Base-by-base conservation (phyloP, 805 yeast species). In the Cyberlindnera mycetangii region DNA sequence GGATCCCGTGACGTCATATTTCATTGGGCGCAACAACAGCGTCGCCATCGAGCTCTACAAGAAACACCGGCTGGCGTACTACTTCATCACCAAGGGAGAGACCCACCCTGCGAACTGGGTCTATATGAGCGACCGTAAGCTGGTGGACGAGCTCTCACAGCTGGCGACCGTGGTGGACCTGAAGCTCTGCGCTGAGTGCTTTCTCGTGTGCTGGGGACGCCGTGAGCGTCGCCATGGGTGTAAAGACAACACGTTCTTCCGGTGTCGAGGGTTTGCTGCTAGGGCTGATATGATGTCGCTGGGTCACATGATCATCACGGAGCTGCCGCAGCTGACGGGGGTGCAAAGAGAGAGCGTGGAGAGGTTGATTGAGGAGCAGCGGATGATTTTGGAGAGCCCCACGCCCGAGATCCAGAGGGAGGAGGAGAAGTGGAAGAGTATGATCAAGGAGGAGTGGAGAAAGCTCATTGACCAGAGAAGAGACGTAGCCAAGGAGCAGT, bases 71-170 rank as follows among this genome's bases (percentile, higher is more conserved):
- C 22, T 42, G 22, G 27, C 33, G 17, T 42, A 42, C 34, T 37
- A 42, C 41, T 42, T 37, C 38, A 37, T 42, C 41, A 42, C 45
- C 12, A 42, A 42, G 18, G 21, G 32, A 15, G 35, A 20, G 6
- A 18, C 18, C 34, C 45, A 42, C 24, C 40, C 41, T 5, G 11
- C 45, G 4, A 42, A 42, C 19, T 42, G 45, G 45, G 41, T 42
- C 14, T 37, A 17, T 34, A 12, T 42, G n/a, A 14, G 15, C 6
- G 45, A 42, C 22, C 6, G 17, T 10, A 8, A 12, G n/a, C 7
- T n/a, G 7, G 19, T 31, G n/a, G 27, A 21, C 8, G 32, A 36
- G 15, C 2, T 36, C 14, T 14, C n/a, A 15, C 27, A 15, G 12
- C 14, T 37, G 20, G 41, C 19, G 14, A 10, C 19, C 10, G 24